Percentiles rank a stretch among this genome's conserved stretches.
Evolutionary conservation across 805 yeast genomes (phyloP).

Genomic region (Kodamaea neixiangensis): DNA sequence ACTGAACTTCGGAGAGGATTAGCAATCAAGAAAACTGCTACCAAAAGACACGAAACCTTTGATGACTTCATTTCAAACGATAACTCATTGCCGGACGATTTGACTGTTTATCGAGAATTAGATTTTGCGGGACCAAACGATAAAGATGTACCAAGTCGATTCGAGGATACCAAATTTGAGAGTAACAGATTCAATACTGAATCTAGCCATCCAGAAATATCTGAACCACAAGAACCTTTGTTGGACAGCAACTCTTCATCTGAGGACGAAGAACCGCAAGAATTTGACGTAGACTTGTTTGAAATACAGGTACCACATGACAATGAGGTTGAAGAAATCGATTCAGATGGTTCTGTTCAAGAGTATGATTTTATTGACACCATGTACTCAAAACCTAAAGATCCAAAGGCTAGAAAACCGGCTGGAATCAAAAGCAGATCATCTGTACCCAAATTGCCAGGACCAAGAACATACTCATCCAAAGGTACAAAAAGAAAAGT

Average conservation of each 20-base stretch:
- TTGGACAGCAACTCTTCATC: conserved; percentile 4
- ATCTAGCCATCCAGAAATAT: no score
- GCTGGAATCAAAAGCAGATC: no score
- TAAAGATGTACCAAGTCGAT: no score
- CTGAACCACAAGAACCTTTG: not conserved
- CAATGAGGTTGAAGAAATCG: not conserved
- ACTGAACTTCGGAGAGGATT: conserved; percentile 36
- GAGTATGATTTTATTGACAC: conserved; percentile 9
- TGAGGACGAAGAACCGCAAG: conserved; percentile 1
- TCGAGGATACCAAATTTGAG: no score
- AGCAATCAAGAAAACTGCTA: conserved; percentile 30
- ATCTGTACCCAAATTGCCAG: not conserved
- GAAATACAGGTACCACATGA: conserved; percentile 5
- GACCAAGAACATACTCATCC: not conserved
- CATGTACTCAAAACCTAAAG: conserved; percentile 5
- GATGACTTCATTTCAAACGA: conserved; percentile 4
- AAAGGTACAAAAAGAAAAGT: not conserved
- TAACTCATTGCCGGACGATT: conserved; percentile 1
- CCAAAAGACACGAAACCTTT: not conserved
- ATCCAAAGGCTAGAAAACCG: no score
- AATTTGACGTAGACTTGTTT: conserved; percentile 6
- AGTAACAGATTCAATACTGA: no score
- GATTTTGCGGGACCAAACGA: no score
- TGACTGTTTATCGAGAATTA: not conserved
- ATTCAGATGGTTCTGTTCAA: not conserved